Conservation (phyloP, 495 filamentous ascomycete genomes). For the Aspergillus hancockii region DNA sequence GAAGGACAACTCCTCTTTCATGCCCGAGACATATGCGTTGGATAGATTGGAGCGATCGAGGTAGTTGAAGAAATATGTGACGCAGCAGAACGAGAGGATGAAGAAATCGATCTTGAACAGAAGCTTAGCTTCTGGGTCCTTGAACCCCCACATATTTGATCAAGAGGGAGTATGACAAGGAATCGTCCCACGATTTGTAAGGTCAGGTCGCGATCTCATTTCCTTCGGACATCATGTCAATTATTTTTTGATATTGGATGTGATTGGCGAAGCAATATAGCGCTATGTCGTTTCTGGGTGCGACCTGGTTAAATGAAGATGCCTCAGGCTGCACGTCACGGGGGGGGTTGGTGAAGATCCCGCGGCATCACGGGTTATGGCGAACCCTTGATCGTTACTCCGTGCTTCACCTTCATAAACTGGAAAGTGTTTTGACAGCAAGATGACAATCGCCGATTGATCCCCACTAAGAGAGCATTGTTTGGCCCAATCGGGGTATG, state of each 20-base stretch:
- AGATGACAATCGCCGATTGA: not conserved
- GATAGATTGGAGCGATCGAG: constrained; percentile 61
- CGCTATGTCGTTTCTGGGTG: not conserved
- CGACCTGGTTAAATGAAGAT: not conserved
- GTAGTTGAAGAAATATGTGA: constrained; percentile 55
- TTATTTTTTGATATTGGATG: not conserved
- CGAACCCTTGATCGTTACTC: not conserved
- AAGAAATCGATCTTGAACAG: constrained; percentile 53
- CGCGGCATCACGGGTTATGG: not conserved
- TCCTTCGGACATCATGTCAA: not conserved
- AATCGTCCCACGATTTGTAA: not conserved
- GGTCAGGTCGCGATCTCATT: not conserved
- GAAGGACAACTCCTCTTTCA: constrained; percentile 64
- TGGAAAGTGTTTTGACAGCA: not conserved
- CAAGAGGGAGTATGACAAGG: not conserved
- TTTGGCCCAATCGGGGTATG: not conserved
- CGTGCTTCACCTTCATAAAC: not conserved
- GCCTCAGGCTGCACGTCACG: constrained; percentile 1
- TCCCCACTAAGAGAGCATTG: not conserved
- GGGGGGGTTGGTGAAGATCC: not conserved
- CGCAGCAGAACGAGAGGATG: constrained; percentile 65
- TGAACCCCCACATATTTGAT: constrained; percentile 13
- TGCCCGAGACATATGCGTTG: constrained; percentile 67
- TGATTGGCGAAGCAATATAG: constrained; percentile 4
- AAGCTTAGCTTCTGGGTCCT: constrained; percentile 22